These are phyloP conservation scores for Lithospermum erythrorhizon DNA, from an alignment of 257 asterid genomes.

Conservation along the genomic window DNA sequence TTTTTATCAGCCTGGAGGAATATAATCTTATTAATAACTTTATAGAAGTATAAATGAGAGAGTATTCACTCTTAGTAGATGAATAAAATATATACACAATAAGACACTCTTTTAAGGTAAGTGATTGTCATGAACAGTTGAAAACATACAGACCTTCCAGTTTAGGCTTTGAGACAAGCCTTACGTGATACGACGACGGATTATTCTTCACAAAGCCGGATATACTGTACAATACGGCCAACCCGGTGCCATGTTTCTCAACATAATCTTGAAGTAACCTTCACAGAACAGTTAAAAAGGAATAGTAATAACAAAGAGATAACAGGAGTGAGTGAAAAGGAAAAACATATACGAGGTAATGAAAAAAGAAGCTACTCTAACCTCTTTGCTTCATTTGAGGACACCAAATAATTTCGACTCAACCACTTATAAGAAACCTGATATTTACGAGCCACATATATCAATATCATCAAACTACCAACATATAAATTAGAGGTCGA, in stretches of 20 bases:
- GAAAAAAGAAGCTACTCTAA: conserved; percentile 6
- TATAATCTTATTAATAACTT: too few relatives aligned
- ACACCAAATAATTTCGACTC: conserved; percentile 72
- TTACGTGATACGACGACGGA: conserved; percentile 59
- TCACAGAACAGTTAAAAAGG: conserved; percentile 13
- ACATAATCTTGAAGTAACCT: conserved; percentile 81
- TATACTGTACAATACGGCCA: conserved; percentile 58
- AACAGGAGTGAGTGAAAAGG: neutral
- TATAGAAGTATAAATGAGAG: too few relatives aligned
- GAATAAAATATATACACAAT: too few relatives aligned
- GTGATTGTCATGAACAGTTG: too few relatives aligned
- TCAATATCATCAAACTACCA: neutral
- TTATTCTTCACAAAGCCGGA: conserved; percentile 75
- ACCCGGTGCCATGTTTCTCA: conserved; percentile 51
- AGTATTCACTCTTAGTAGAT: too few relatives aligned
- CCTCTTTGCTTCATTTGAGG: conserved; percentile 93
- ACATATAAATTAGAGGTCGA: neutral
- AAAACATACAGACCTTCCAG: conserved; percentile 83
- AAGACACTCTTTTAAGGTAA: too few relatives aligned
- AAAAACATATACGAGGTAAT: neutral
- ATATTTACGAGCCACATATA: neutral
- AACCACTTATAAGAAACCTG: conserved; percentile 99
- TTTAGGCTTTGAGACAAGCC: conserved; percentile 53
- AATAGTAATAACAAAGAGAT: neutral
- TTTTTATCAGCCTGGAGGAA: too few relatives aligned